Percentiles rank a stretch among this genome's conserved stretches.
Evolutionary conservation across 2,329 filamentous ascomycete genomes (phyloP).

Genomic region (Aureobasidium leucospermi): DNA sequence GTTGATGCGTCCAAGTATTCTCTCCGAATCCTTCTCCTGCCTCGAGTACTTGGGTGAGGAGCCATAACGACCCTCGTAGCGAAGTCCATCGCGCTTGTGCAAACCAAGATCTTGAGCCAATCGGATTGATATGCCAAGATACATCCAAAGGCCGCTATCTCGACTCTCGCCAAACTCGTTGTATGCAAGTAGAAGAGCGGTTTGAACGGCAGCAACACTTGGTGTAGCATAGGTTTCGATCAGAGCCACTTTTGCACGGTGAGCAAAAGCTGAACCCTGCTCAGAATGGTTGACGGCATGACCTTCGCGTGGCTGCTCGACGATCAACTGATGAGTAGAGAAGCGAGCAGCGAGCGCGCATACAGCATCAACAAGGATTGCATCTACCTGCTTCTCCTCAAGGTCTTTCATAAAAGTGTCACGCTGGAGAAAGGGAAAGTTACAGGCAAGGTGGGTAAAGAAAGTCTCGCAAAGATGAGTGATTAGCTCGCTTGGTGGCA

Average conservation of each 20-base stretch:
- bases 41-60: conserved; percentile 43
- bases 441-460: conserved; percentile 75
- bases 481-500: conserved; percentile 67
- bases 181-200: conserved; percentile 75
- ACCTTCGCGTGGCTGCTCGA: conserved; percentile 43
- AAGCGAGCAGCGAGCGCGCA: conserved; percentile 78
- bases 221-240: conserved; percentile 78
- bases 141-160: conserved; percentile 91
- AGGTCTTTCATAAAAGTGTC: conserved; percentile 67
- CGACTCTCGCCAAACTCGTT: conserved; percentile 84
- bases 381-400: conserved; percentile 71
- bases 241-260: conserved; percentile 73
- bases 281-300: conserved; percentile 47
- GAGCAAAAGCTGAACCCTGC: conserved; percentile 69
- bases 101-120: conserved; percentile 75
- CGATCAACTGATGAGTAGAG: conserved; percentile 52
- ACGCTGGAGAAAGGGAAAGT: conserved; percentile 72
- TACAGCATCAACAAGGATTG: conserved; percentile 79
- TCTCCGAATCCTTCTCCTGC: conserved; percentile 40
- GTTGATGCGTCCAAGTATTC: conserved; percentile 38
- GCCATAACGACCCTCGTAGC: conserved; percentile 47
- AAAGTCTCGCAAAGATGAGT: conserved; percentile 71
- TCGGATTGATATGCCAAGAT: conserved; percentile 76
- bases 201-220: conserved; percentile 75
- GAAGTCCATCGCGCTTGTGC: conserved; percentile 71